These are phyloP conservation scores for Pterocarpus macrocarpus DNA, from an alignment of 306 rosid genomes.

Conservation along the genomic window DNA sequence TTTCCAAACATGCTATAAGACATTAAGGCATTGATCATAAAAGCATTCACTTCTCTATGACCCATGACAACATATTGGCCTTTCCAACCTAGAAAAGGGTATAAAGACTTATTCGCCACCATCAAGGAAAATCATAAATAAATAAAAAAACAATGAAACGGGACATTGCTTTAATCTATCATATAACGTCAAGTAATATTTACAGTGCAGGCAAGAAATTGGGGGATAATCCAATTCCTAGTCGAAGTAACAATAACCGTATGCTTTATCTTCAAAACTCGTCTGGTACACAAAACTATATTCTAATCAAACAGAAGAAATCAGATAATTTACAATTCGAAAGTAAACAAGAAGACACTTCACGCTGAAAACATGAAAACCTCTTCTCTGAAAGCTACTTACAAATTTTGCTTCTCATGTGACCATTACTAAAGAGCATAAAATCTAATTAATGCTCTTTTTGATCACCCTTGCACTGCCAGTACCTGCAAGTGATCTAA, in stretches of 20 bases:
- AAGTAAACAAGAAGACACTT: slow-evolving; percentile 22
- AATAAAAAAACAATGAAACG: slow-evolving; percentile 33
- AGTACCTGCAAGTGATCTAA: slow-evolving; percentile 84
- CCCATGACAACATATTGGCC: background rate
- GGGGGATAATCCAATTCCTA: slow-evolving; percentile 36
- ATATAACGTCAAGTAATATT: slow-evolving; percentile 39
- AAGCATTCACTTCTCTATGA: background rate
- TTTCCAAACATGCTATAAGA: no score
- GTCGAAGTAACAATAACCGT: slow-evolving; percentile 14
- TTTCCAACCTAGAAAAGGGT: slow-evolving; percentile 1
- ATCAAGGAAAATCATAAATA: slow-evolving; percentile 6
- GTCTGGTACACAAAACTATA: slow-evolving; percentile 36
- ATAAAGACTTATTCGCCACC: background rate
- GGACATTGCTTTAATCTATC: slow-evolving; percentile 28
- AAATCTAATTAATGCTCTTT: slow-evolving; percentile 28
- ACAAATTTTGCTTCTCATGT: slow-evolving; percentile 31
- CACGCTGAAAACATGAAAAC: slow-evolving; percentile 37
- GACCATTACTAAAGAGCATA: slow-evolving; percentile 33
- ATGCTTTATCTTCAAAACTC: slow-evolving; percentile 44
- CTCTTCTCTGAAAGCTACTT: slow-evolving; percentile 51
- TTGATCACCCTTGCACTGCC: slow-evolving; percentile 82
- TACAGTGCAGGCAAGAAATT: slow-evolving; percentile 49
- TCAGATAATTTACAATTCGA: slow-evolving; percentile 45
- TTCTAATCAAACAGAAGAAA: slow-evolving; percentile 38
- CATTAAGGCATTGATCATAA: no score